phyloP scores from a whole-genome alignment of 2,329 filamentous ascomycete species.

The Raffaelea deltoideospora region DNA sequence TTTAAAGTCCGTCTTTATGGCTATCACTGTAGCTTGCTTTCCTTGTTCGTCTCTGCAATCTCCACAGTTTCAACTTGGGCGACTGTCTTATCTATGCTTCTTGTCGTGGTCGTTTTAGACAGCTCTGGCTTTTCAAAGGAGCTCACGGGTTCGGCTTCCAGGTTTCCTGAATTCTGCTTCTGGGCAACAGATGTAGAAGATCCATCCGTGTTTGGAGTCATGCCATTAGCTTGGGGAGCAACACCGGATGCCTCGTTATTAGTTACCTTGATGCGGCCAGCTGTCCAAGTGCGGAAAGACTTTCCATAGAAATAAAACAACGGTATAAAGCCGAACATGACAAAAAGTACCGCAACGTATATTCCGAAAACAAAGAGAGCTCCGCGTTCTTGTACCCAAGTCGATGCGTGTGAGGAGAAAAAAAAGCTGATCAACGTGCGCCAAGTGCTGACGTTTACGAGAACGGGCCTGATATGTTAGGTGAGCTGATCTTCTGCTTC shows the following conservation, averaged over 20 bases:
- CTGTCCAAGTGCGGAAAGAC: constrained; percentile 14
- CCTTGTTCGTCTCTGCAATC: neutral
- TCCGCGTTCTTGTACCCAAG: constrained; percentile 16
- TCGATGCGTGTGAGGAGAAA: constrained; percentile 14
- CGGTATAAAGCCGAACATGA: constrained; percentile 14
- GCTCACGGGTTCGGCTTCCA: too few species aligned
- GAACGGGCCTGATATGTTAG: constrained; percentile 12
- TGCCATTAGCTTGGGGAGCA: neutral
- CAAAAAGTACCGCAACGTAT: constrained; percentile 16
- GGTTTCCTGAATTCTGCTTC: too few species aligned
- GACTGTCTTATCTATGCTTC: neutral
- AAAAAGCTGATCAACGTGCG: constrained; percentile 18
- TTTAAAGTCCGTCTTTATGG: too few species aligned
- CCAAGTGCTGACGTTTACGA: constrained; percentile 17
- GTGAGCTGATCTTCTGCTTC: neutral
- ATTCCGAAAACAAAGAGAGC: constrained; percentile 14
- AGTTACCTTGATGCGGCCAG: constrained; percentile 14
- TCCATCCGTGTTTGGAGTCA: too few species aligned
- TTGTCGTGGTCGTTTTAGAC: neutral
- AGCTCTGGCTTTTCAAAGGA: too few species aligned
- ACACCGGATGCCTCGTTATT: too few species aligned
- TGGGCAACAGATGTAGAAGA: too few species aligned
- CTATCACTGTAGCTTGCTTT: too few species aligned
- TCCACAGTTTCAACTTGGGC: neutral
- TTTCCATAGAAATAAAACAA: constrained; percentile 14